phyloP scores from a whole-genome alignment of 257 asterid genomes.

The Nicotiana undulata region DNA sequence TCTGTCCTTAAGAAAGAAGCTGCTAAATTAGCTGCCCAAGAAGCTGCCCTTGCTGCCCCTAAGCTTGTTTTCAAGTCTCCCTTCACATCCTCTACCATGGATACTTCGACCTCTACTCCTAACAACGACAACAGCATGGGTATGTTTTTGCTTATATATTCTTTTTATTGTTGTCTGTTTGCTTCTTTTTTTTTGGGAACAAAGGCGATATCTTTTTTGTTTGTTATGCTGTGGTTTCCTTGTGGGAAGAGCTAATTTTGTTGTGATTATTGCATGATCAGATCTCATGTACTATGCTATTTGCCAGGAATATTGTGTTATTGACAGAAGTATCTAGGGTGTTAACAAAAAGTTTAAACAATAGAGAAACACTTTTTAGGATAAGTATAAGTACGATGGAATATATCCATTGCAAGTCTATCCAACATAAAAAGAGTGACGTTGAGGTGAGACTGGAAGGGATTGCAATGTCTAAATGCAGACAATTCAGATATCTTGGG shows the following conservation, averaged over 20 bases:
- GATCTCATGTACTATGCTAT: background rate
- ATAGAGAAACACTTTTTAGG: background rate
- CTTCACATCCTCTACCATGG: constrained; percentile 11
- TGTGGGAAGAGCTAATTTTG: background rate
- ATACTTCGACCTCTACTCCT: constrained; percentile 11
- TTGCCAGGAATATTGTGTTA: too few species aligned
- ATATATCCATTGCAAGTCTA: too few species aligned
- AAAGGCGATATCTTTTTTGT: background rate
- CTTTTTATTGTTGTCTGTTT: background rate
- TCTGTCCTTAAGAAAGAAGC: constrained; percentile 68
- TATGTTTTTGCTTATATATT: background rate
- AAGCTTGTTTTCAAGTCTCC: constrained; percentile 58
- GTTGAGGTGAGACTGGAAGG: background rate
- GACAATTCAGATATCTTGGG: background rate
- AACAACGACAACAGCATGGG: constrained; percentile 28
- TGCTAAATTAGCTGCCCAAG: constrained; percentile 74
- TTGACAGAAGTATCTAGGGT: background rate
- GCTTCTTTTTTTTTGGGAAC: background rate
- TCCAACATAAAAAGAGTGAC: background rate
- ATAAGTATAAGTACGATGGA: background rate
- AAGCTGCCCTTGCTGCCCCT: constrained; percentile 86
- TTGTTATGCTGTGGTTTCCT: background rate
- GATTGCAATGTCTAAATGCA: background rate
- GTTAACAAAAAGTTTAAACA: background rate
- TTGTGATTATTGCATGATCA: background rate